Conservation (phyloP, 2,329 filamentous ascomycete species). For the Shiraia bambusicola region DNA sequence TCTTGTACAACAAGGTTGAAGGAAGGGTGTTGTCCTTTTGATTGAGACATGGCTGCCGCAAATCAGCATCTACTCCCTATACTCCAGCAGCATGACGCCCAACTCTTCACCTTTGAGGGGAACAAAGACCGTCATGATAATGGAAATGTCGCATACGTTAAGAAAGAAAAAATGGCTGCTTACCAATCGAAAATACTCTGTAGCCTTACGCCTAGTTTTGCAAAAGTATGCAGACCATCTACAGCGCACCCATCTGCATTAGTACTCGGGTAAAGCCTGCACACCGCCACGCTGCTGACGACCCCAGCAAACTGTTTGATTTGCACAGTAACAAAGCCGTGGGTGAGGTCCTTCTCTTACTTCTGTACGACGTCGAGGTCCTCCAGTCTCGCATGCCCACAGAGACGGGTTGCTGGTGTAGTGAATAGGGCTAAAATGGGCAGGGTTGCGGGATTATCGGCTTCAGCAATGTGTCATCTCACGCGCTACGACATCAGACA, state of each 20-base stretch:
- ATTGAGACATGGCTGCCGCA: conserved; percentile 32
- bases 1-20: conserved; percentile 20
- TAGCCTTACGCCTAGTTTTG: conserved; percentile 36
- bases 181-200: conserved; percentile 25
- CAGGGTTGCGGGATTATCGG: conserved; percentile 5
- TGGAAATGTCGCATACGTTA: neutral
- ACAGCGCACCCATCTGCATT: conserved; percentile 35
- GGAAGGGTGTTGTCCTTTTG: conserved; percentile 13
- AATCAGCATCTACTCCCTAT: conserved; percentile 27
- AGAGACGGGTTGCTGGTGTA: conserved; percentile 28
- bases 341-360: conserved; percentile 15
- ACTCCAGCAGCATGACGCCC: conserved; percentile 3
- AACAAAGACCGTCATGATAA: neutral
- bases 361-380: conserved; percentile 12
- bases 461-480: neutral
- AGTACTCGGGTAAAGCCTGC: conserved; percentile 32
- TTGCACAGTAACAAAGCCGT: conserved; percentile 5
- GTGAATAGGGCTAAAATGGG: conserved; percentile 18
- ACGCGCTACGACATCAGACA: neutral
- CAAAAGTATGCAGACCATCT: conserved; percentile 18
- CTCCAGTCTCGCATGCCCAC: conserved; percentile 19
- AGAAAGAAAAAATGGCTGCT: conserved; percentile 3
- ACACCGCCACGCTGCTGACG: conserved; percentile 37
- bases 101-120: neutral
- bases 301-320: conserved; percentile 12